These are phyloP conservation scores for Aquilaria agallochum DNA, from an alignment of 441 rosid species.

Conservation along the genomic window DNA sequence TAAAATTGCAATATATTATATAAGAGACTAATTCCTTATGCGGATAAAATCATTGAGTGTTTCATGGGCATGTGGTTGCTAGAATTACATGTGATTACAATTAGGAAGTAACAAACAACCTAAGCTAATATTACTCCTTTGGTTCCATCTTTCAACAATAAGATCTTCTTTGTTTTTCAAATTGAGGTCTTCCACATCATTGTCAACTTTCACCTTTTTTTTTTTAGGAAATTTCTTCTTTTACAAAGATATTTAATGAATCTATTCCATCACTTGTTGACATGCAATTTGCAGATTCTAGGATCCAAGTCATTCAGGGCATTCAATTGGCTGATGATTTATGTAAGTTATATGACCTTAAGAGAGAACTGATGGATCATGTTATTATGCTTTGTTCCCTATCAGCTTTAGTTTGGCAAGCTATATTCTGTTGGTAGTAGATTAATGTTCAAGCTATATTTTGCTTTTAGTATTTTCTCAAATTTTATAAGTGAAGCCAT, in stretches of 20 bases:
- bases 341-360: too few species aligned
- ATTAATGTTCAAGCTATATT: too few species aligned
- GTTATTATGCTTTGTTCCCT: too few species aligned
- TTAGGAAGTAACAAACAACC: slow-evolving; percentile 65
- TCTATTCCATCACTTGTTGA: slow-evolving; percentile 23
- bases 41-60: too few species aligned
- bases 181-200: slow-evolving; percentile 53
- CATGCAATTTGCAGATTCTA: slow-evolving; percentile 27
- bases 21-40: too few species aligned
- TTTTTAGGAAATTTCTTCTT: slow-evolving; percentile 14
- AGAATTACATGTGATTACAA: slow-evolving; percentile 36
- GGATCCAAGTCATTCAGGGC: slow-evolving; percentile 51
- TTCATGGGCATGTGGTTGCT: background rate
- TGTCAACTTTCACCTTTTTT: slow-evolving; percentile 16
- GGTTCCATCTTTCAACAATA: slow-evolving; percentile 62
- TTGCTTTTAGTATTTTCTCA: too few species aligned
- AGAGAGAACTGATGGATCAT: too few species aligned
- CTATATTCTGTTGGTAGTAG: too few species aligned
- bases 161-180: slow-evolving; percentile 46
- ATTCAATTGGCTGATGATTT: too few species aligned
- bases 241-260: slow-evolving; percentile 13
- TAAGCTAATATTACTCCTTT: slow-evolving; percentile 57
- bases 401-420: too few species aligned
- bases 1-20: too few species aligned
- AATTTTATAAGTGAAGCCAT: too few species aligned